These are phyloP conservation scores for Candida namnaoensis DNA, from an alignment of 805 yeast species.

Conservation along the genomic window DNA sequence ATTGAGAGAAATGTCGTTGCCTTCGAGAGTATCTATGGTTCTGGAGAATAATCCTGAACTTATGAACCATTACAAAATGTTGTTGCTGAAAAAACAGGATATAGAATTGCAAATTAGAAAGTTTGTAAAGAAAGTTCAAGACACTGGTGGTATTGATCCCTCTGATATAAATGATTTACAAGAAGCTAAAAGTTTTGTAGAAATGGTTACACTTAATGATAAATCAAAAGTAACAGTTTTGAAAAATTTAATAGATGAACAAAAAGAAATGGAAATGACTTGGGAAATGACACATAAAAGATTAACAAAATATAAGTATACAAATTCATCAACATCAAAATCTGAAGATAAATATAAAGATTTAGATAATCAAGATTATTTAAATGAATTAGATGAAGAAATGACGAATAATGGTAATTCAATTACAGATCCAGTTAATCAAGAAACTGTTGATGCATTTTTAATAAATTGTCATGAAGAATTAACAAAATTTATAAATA, in stretches of 20 bases:
- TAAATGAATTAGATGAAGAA: no score
- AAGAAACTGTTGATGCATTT: background rate
- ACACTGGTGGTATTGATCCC: background rate
- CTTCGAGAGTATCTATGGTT: no score
- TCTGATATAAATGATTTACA: background rate
- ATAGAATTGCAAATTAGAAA: background rate
- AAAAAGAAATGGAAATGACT: background rate
- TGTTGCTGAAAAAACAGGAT: no score
- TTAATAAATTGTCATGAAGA: no score
- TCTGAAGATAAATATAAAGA: no score
- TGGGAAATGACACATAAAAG: slow-evolving; percentile 1
- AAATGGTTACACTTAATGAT: background rate
- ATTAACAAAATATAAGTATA: no score
- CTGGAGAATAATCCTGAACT: no score
- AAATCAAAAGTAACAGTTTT: background rate
- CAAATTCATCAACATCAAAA: no score
- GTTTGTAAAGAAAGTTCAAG: background rate
- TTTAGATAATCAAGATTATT: no score
- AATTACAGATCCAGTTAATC: background rate
- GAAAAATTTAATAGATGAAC: background rate
- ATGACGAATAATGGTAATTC: background rate
- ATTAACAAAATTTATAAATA: background rate
- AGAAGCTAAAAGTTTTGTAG: background rate
- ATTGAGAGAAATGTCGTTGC: no score
- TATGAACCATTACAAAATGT: no score